Conservation (phyloP, 148 eudicot genomes). For the Cornus kousa region DNA sequence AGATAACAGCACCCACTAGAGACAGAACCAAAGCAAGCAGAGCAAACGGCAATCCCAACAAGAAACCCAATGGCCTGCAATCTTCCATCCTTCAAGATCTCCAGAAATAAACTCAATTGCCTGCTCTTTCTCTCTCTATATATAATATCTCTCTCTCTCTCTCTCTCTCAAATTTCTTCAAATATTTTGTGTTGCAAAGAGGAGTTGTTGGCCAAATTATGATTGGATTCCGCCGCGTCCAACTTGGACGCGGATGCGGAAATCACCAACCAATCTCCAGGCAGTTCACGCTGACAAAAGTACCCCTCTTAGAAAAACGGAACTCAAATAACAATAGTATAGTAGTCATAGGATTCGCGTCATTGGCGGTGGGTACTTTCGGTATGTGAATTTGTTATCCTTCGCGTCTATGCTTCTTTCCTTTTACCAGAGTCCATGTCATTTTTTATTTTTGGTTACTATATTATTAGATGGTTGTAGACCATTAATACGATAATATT, state of each 20-base stretch:
- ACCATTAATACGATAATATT: no score
- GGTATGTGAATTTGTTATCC: not conserved
- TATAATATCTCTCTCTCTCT: not conserved
- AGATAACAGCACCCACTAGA: conserved; percentile 34
- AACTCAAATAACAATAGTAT: not conserved
- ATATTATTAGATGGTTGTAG: no score
- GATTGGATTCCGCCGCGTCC: not conserved
- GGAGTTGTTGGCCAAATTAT: not conserved
- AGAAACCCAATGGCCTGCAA: conserved; percentile 55
- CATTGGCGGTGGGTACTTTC: not conserved
- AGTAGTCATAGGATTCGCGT: not conserved
- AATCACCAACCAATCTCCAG: not conserved
- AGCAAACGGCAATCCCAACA: conserved; percentile 50
- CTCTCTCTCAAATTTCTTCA: not conserved
- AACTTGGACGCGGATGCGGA: not conserved
- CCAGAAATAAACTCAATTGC: not conserved
- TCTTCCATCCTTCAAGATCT: conserved; percentile 21
- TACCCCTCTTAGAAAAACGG: not conserved
- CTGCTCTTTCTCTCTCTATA: not conserved
- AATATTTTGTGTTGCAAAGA: not conserved
- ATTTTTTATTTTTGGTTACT: no score
- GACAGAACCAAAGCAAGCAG: conserved; percentile 37
- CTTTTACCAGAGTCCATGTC: no score
- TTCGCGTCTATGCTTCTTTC: no score
- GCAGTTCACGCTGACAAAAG: not conserved